Percentiles rank a stretch among this genome's conserved stretches.
phyloP scores from a whole-genome alignment of 805 yeast species.

The Hyphopichia homilentoma region DNA sequence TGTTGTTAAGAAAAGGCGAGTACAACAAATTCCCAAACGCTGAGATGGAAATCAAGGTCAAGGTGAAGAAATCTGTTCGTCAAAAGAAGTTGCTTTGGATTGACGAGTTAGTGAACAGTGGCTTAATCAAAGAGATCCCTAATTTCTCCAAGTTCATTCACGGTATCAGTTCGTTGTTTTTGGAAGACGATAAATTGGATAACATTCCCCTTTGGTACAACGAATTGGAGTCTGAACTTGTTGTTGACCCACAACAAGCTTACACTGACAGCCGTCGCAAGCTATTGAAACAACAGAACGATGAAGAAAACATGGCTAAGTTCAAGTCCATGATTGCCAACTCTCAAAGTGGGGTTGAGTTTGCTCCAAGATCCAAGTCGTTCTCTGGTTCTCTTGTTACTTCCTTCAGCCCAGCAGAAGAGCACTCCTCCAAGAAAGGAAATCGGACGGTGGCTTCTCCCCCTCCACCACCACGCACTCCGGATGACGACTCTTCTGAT shows the following conservation, averaged over 20 bases:
- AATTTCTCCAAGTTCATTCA: conserved; percentile 90
- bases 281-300: conserved; percentile 43
- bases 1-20: conserved; percentile 81
- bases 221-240: conserved; percentile 71
- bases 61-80: conserved; percentile 38
- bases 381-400: conserved; percentile 28
- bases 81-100: conserved; percentile 67
- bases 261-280: conserved; percentile 62
- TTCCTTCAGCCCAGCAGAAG: conserved; percentile 39
- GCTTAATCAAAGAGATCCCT: conserved; percentile 89
- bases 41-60: conserved; percentile 81
- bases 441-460: conserved; percentile 52
- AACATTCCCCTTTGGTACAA: conserved; percentile 93
- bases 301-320: conserved; percentile 43
- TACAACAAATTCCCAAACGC: conserved; percentile 77
- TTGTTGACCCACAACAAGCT: conserved; percentile 76
- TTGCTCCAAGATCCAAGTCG: conserved; percentile 36
- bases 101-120: conserved; percentile 76
- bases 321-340: conserved; percentile 37
- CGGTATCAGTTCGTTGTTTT: conserved; percentile 82
- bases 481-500: conserved; percentile 35
- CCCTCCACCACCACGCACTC: neutral
- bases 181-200: conserved; percentile 88
- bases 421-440: conserved; percentile 66
- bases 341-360: conserved; percentile 18